phyloP scores from a whole-genome alignment of 371 early-diverging fungal species.

The Cokeromyces recurvatus region DNA sequence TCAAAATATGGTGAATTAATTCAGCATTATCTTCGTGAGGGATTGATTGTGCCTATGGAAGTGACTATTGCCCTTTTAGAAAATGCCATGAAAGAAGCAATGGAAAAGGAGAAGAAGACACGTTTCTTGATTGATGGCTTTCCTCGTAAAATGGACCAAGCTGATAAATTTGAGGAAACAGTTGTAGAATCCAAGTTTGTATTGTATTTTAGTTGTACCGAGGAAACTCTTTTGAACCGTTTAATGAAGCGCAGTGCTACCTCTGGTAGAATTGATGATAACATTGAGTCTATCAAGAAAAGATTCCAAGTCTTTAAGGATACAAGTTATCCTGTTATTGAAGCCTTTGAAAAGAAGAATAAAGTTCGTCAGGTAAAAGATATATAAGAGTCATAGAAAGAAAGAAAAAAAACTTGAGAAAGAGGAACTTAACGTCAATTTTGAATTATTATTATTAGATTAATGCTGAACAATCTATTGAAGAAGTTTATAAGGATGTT shows the following conservation, averaged over 20 bases:
- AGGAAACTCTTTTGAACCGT: slow-evolving; percentile 76
- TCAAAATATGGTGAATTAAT: slow-evolving; percentile 90
- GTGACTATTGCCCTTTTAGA: slow-evolving; percentile 90
- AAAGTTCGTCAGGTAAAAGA: slow-evolving; percentile 69
- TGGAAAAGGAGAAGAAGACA: slow-evolving; percentile 38
- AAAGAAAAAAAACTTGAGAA: background rate
- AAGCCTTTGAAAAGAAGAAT: slow-evolving; percentile 58
- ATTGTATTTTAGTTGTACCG: slow-evolving; percentile 86
- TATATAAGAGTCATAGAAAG: too few relatives aligned
- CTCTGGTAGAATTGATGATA: slow-evolving; percentile 89
- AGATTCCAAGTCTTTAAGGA: slow-evolving; percentile 83
- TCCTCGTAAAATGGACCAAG: slow-evolving; percentile 92
- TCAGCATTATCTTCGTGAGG: slow-evolving; percentile 85
- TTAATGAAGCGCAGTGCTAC: slow-evolving; percentile 86
- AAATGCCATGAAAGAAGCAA: slow-evolving; percentile 77
- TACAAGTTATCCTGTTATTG: slow-evolving; percentile 85
- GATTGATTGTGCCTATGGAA: slow-evolving; percentile 92
- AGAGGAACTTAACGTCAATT: slow-evolving; percentile 23
- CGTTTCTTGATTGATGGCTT: slow-evolving; percentile 94
- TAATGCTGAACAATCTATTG: slow-evolving; percentile 47
- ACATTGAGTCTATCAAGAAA: slow-evolving; percentile 90
- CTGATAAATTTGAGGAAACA: slow-evolving; percentile 78
- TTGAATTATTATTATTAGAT: slow-evolving; percentile 40
- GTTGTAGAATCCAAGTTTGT: slow-evolving; percentile 64
- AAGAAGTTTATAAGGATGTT: slow-evolving; percentile 51